Evolutionary conservation across 306 rosid genomes (phyloP), one percentile per base, ranked within the genome.

Genomic region (Calophaca sinica): DNA sequence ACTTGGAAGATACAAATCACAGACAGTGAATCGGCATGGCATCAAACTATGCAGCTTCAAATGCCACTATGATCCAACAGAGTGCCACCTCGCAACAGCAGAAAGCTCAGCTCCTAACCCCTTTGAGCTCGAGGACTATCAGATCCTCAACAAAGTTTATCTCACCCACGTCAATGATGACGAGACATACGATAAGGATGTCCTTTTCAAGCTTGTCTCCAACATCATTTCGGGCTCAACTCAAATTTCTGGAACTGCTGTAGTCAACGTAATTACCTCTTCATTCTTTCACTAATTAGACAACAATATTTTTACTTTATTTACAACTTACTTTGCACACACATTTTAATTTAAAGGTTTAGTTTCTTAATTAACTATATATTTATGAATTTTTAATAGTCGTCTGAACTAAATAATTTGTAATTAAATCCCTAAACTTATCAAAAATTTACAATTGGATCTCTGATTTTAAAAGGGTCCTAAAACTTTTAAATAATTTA

Each of bases 91-190:
- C 33, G 8, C 6, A 53, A 7, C 28, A 58, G 15, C 76, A 70
- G 49, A 78, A 78, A 60, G 12, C 69, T 62, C 48, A 70, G 10
- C 77, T 78, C 13, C 77, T 5, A 61, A 78, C 49, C 82, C 82
- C 5, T 50, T 78, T 31, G 31, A 28, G 0, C 76, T 70, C 29
- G 13, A 14, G 2, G 72, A 50, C 9, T 2, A 6, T 60, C 8
- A 50, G 15, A 78, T 78, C 71, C 72, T 62, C 3, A 1, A 39
- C 77, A 78, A 60, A 14, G 77, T 70, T 50, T 70, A 78, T 78
- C 71, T 70, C 14, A 70, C 76, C 3, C 82, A 78, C 2, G 49
- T 70, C 82, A 69, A 61, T 13, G 77, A 78, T 14, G 65, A 61
- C 4, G 42, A 10, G 38, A 48, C 49, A 11, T 60, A 9, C 33